These are phyloP conservation scores for Mortierella alpina DNA, from an alignment of 192 early-diverging fungal genomes.

Conservation along the genomic window DNA sequence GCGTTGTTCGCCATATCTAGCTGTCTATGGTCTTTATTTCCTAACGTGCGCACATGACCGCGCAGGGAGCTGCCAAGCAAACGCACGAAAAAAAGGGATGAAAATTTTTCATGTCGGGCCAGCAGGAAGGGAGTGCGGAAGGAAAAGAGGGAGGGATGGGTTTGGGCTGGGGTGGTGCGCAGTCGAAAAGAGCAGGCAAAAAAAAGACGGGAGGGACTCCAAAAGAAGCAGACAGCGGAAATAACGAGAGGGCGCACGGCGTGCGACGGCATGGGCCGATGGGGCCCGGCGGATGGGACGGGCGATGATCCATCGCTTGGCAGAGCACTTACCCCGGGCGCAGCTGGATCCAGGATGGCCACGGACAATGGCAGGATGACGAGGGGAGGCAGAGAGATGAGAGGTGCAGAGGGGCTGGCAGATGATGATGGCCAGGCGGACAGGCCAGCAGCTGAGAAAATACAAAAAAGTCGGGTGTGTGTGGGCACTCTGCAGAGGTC, in stretches of 20 bases:
- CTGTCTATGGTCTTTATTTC: neutral
- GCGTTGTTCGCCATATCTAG: too few species aligned
- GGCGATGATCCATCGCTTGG: neutral
- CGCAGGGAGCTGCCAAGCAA: neutral
- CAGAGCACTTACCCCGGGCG: too few species aligned
- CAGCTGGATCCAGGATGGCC: neutral
- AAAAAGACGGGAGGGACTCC: neutral
- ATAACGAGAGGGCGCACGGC: too few species aligned
- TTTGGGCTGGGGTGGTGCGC: neutral
- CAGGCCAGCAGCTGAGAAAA: neutral
- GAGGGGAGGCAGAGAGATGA: neutral
- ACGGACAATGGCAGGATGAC: neutral
- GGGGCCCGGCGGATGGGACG: neutral
- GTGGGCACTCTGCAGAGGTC: neutral
- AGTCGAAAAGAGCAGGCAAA: neutral
- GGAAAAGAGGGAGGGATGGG: neutral
- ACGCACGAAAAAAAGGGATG: neutral
- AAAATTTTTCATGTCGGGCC: neutral
- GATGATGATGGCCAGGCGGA: neutral
- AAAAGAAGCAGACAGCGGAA: too few species aligned
- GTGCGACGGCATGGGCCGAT: neutral
- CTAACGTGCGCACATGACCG: slow-evolving; percentile 9
- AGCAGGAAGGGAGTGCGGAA: neutral
- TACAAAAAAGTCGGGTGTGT: neutral
- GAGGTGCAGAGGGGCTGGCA: neutral